Percentiles rank a stretch among this genome's conserved stretches.
phyloP scores from a whole-genome alignment of 2,329 filamentous ascomycete genomes.

The Cyphellophora europaea region DNA sequence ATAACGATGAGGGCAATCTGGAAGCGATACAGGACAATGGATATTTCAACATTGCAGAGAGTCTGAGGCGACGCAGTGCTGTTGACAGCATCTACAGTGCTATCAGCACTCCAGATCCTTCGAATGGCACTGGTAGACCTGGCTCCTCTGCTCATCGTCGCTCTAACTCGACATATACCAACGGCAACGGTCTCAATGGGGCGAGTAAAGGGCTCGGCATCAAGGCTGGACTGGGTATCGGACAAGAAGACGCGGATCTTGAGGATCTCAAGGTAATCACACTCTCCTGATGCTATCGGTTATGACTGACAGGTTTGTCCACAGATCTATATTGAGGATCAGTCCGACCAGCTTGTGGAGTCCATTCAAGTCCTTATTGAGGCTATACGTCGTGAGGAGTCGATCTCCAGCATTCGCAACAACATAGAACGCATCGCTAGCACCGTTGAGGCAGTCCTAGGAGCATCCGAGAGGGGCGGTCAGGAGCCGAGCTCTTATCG shows the following conservation, averaged over 20 bases:
- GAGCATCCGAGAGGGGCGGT: conserved; percentile 52
- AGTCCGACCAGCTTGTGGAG: conserved; percentile 68
- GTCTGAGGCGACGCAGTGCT: conserved; percentile 42
- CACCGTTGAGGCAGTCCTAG: conserved; percentile 61
- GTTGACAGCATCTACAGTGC: conserved; percentile 70
- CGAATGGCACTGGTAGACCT: conserved; percentile 5
- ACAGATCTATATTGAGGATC: conserved; percentile 70
- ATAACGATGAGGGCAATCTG: conserved; percentile 55
- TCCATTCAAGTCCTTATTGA: conserved; percentile 74
- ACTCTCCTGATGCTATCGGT: neutral
- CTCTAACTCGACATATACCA: conserved; percentile 8
- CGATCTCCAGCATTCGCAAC: conserved; percentile 55
- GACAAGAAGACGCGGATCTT: conserved; percentile 38
- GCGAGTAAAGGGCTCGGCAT: conserved; percentile 11
- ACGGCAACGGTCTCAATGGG: conserved; percentile 4
- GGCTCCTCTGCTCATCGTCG: conserved; percentile 6
- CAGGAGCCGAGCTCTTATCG: conserved; percentile 35
- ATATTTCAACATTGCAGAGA: conserved; percentile 54
- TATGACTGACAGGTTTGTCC: conserved; percentile 12
- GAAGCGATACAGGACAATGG: conserved; percentile 59
- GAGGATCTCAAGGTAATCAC: conserved; percentile 51
- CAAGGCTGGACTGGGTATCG: conserved; percentile 27
- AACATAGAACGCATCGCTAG: conserved; percentile 62
- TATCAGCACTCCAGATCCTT: conserved; percentile 54
- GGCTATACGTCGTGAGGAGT: conserved; percentile 57